Conservation (phyloP, 352 stramenopile genomes). For the Pythium vanterpoolii region DNA sequence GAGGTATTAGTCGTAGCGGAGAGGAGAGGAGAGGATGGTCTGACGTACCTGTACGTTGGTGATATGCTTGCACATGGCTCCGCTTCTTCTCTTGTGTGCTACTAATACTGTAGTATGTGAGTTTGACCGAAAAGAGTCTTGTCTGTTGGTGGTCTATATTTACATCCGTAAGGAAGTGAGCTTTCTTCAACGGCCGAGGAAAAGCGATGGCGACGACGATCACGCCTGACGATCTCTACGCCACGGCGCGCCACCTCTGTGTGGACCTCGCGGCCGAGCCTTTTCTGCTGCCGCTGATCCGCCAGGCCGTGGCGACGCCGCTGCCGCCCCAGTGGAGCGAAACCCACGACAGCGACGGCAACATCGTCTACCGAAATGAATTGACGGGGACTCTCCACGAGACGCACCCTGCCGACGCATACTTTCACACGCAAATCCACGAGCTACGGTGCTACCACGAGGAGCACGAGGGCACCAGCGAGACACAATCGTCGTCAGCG, state of each 20-base stretch:
- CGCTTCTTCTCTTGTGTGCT: background rate
- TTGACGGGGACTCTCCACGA: conserved; percentile 17
- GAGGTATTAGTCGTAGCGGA: background rate
- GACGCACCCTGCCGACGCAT: conserved; percentile 29
- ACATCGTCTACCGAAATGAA: conserved; percentile 22
- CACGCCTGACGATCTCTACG: conserved; percentile 45
- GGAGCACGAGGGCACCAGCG: conserved; percentile 13
- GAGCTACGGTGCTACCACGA: conserved; percentile 30
- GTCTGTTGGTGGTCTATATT: background rate
- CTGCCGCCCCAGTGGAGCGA: conserved; percentile 33
- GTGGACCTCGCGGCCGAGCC: conserved; percentile 47
- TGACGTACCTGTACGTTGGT: conserved; percentile 31
- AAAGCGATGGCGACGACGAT: conserved; percentile 20
- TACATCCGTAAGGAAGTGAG: background rate
- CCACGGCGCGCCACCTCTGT: conserved; percentile 32
- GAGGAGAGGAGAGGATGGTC: background rate
- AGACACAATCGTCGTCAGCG: background rate
- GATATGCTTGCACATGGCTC: conserved; percentile 64
- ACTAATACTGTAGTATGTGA: background rate
- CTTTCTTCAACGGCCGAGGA: no score
- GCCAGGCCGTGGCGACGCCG: conserved; percentile 43
- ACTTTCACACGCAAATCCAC: conserved; percentile 52
- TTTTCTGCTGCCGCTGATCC: conserved; percentile 47
- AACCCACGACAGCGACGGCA: background rate
- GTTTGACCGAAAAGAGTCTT: background rate